Conservation (phyloP, 2,329 filamentous ascomycete species). For the Amauroascus verrucosus region DNA sequence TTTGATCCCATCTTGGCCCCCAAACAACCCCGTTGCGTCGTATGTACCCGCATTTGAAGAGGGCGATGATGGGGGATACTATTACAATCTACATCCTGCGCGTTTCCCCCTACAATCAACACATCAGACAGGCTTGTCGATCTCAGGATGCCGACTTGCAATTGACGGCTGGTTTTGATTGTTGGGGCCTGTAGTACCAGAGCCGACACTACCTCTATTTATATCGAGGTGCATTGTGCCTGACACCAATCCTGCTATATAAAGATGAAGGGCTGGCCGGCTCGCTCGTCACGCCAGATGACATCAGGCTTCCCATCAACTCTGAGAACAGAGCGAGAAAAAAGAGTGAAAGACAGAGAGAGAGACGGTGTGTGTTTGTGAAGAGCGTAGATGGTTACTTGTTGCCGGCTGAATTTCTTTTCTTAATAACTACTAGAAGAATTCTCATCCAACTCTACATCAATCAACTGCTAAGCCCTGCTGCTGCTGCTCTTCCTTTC, state of each 20-base stretch:
- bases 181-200: too few species aligned
- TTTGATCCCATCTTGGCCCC: background rate
- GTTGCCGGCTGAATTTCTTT: too few species aligned
- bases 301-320: slow-evolving; percentile 11
- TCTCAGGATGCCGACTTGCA: too few species aligned
- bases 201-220: too few species aligned
- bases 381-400: too few species aligned
- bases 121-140: background rate
- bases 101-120: too few species aligned
- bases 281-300: slow-evolving; percentile 3
- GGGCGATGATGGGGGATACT: background rate
- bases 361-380: too few species aligned
- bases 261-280: background rate
- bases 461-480: background rate
- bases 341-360: too few species aligned
- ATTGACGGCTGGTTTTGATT: too few species aligned
- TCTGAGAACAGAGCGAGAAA: too few species aligned
- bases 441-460: background rate
- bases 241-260: background rate
- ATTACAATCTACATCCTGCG: too few species aligned
- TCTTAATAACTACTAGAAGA: too few species aligned
- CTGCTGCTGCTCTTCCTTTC: background rate
- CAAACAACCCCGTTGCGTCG: background rate
- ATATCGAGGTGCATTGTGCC: background rate
- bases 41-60: background rate